Conservation (phyloP, 2,329 filamentous ascomycete genomes). For the Lecanoromycetidae sp. region DNA sequence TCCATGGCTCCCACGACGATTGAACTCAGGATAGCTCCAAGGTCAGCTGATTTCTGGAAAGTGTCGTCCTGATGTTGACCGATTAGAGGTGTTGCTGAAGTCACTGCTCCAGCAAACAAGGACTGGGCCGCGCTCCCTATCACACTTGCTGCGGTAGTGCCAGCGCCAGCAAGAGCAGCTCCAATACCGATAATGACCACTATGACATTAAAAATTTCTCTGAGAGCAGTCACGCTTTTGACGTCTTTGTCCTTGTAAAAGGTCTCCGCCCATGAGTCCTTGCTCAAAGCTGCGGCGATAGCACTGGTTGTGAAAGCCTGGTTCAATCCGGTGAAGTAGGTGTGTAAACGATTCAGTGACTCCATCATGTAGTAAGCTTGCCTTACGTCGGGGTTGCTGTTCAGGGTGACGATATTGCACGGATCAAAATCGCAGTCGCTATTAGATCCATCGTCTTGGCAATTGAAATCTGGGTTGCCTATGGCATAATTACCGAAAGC, state of each 20-base stretch:
- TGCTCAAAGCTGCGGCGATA: slow-evolving; percentile 10
- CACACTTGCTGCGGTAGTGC: neutral
- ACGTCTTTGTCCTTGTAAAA: slow-evolving; percentile 15
- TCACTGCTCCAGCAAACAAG: slow-evolving; percentile 4
- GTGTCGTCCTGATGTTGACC: slow-evolving; percentile 3
- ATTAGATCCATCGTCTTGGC: slow-evolving; percentile 10
- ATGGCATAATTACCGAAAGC: slow-evolving; percentile 11
- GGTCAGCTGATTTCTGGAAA: slow-evolving; percentile 12
- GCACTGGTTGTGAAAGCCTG: slow-evolving; percentile 10
- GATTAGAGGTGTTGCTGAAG: neutral
- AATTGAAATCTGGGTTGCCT: slow-evolving; percentile 13
- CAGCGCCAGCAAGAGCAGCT: slow-evolving; percentile 8
- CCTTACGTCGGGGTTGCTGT: slow-evolving; percentile 1
- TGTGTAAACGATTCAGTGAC: slow-evolving; percentile 4
- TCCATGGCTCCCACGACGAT: slow-evolving; percentile 9
- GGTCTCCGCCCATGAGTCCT: slow-evolving; percentile 10
- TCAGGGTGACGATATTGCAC: slow-evolving; percentile 6
- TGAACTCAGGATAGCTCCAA: slow-evolving; percentile 4
- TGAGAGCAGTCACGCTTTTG: slow-evolving; percentile 1
- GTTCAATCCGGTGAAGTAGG: slow-evolving; percentile 8
- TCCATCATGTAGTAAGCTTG: slow-evolving; percentile 12
- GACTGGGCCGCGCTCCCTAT: neutral
- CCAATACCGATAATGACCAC: slow-evolving; percentile 6
- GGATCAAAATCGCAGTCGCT: slow-evolving; percentile 10
- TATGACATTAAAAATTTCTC: slow-evolving; percentile 2